phyloP scores from a whole-genome alignment of 108 stramenopile species.

The Poteriospumella lacustris region DNA sequence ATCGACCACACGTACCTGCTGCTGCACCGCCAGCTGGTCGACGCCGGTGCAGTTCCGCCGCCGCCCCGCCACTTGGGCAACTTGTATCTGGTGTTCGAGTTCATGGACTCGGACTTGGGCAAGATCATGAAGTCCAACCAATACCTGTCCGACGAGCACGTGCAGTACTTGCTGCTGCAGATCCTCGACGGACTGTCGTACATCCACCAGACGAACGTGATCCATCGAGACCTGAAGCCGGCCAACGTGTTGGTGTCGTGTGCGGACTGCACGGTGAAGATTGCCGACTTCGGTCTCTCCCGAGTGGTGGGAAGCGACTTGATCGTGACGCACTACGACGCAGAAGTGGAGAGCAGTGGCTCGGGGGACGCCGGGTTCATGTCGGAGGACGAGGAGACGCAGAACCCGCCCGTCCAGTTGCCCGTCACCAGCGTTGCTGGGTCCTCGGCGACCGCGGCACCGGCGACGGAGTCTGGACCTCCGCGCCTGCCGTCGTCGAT shows the following conservation, averaged over 20 bases:
- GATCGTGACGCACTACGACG: neutral
- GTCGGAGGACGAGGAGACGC: too few relatives aligned
- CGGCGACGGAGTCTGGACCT: neutral
- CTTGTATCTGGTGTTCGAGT: conserved; percentile 60
- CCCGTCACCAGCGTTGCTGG: too few relatives aligned
- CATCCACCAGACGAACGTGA: neutral
- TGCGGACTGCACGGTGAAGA: conserved; percentile 60
- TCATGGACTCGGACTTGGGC: conserved; percentile 95
- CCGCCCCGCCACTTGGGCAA: conserved; percentile 24
- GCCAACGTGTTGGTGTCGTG: conserved; percentile 58
- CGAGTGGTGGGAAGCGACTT: conserved; percentile 35
- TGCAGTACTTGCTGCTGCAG: conserved; percentile 89
- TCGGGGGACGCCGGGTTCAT: too few relatives aligned
- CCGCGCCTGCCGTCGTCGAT: neutral
- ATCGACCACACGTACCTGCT: too few relatives aligned
- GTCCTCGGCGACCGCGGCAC: too few relatives aligned
- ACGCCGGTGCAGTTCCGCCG: too few relatives aligned
- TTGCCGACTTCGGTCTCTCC: conserved; percentile 57
- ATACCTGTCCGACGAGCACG: conserved; percentile 92
- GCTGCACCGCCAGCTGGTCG: too few relatives aligned
- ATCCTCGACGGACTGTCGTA: conserved; percentile 73
- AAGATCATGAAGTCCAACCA: conserved; percentile 96
- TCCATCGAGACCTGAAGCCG: conserved; percentile 48
- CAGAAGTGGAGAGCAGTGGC: neutral
- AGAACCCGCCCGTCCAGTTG: too few relatives aligned